Conservation (phyloP, 108 stramenopile genomes). For the Craspedostauros australis region DNA sequence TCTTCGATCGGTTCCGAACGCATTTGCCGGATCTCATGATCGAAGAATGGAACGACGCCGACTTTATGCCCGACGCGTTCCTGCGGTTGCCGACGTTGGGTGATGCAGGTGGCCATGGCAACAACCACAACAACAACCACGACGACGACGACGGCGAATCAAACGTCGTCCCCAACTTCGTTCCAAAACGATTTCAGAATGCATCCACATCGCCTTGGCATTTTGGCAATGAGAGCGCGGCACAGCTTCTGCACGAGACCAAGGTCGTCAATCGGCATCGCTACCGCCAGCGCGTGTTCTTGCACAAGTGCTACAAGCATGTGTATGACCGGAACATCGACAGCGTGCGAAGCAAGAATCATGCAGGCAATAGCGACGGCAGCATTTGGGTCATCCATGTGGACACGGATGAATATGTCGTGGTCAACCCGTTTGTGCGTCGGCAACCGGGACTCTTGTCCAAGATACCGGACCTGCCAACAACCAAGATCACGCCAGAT, state of each 20-base stretch:
- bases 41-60: constrained; percentile 2
- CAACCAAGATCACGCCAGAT: too few relatives aligned
- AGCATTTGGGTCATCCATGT: constrained; percentile 48
- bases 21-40: too few relatives aligned
- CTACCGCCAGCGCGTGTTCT: constrained; percentile 1
- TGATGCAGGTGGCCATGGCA: constrained; percentile 1
- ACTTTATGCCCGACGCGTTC: constrained; percentile 8
- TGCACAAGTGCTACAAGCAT: background rate
- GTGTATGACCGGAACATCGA: too few relatives aligned
- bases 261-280: constrained; percentile 1
- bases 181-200: too few relatives aligned
- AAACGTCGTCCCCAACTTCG: background rate
- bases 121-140: background rate
- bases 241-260: background rate
- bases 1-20: too few relatives aligned
- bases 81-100: too few relatives aligned
- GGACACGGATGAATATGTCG: constrained; percentile 63
- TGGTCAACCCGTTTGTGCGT: constrained; percentile 7
- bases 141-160: constrained; percentile 2
- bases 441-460: too few relatives aligned
- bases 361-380: too few relatives aligned
- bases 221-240: background rate
- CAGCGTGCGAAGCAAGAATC: too few relatives aligned
- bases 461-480: too few relatives aligned
- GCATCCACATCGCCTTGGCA: background rate